Base-by-base conservation (phyloP, 257 asterid genomes). In the Solanum chiquidenum region DNA sequence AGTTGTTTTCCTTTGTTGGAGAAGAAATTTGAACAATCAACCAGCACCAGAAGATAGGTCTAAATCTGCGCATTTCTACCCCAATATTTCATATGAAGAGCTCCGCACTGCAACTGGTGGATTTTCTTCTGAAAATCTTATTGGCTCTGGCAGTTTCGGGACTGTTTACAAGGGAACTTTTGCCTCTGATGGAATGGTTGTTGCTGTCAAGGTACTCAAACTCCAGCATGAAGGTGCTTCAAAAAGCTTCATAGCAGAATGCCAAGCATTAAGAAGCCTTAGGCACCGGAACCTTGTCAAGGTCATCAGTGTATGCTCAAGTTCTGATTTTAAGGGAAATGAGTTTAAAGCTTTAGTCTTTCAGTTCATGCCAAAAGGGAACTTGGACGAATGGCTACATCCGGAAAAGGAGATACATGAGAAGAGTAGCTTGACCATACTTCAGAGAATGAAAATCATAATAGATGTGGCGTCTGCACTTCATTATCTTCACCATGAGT, bases 321-420 rank as follows among this genome's bases (percentile, higher is more conserved):
- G 94, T 60, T 33, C 73, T 27, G 92, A 91, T 89, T 92, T 87
- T 13, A 69, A 69, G 11, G 92, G 94, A 62, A 87, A 91, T 69
- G 94, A 91, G 21, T 93, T 92, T 46, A 92, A 92, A 87, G 95
- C 96, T 44, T 84, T 93, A 1, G 89, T 92, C 1, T 92, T 89
- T 33, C 86, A 90, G 87, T 89, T 86, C 46, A 90, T 93, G 94
- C 49, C 92, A 21, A 92, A 93, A 21, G 93, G 93, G 86, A 93
- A 91, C 88, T 86, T 93, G 84, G 94, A 93, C 35, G 44, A 89
- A 76, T 93, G 96, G 94, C 68, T 93, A 87, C 92, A 92, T 88
- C 90, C 88, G 5, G 90, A 86, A 71, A 89, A 84, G 84, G 91
- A 86, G 20, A 60, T 35, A 14, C 68, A 66, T 64, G 34, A 60